phyloP scores from a whole-genome alignment of 2,329 filamentous ascomycete species.

The Acephala macrosclerotiorum region DNA sequence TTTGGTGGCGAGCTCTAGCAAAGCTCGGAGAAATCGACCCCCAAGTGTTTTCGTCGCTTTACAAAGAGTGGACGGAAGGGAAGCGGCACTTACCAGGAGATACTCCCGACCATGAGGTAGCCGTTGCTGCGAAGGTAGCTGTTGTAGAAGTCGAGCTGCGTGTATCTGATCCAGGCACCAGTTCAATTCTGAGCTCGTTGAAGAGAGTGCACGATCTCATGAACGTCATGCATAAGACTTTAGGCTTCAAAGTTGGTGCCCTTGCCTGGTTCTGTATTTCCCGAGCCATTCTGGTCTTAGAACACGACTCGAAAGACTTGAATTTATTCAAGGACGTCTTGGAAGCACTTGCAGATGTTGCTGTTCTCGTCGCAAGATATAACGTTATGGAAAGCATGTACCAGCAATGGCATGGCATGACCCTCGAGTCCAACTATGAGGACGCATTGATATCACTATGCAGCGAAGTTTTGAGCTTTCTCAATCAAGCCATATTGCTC shows the following conservation, averaged over 20 bases:
- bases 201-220: constrained; percentile 6
- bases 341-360: constrained; percentile 14
- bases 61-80: neutral
- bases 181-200: neutral
- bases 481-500: neutral
- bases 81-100: neutral
- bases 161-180: neutral
- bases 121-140: neutral
- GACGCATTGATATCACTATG: constrained; percentile 19
- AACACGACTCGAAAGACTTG: neutral
- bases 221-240: constrained; percentile 17
- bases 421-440: constrained; percentile 10
- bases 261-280: constrained; percentile 21
- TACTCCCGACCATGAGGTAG: neutral
- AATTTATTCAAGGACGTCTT: neutral
- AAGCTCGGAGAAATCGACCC: neutral
- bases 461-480: constrained; percentile 14
- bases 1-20: neutral
- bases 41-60: neutral
- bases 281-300: neutral
- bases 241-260: constrained; percentile 14
- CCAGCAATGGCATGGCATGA: constrained; percentile 25
- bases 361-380: constrained; percentile 27
- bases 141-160: neutral
- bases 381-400: constrained; percentile 31